Base-by-base conservation (phyloP, 1,284 basidiomycete genomes). In the Gymnopus androsaceus region DNA sequence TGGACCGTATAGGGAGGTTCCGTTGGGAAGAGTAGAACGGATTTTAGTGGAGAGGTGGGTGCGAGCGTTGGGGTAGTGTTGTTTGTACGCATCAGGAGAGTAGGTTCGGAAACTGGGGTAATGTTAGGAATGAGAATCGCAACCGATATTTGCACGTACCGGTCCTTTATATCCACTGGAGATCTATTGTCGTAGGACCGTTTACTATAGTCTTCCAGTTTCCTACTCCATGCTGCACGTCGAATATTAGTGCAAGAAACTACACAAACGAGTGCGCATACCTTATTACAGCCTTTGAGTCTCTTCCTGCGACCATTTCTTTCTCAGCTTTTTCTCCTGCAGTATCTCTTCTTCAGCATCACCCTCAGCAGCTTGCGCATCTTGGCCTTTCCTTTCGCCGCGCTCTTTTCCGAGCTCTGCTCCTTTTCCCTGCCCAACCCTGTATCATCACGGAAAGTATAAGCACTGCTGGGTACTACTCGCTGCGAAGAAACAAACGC, bases 161-260 rank as follows among this genome's bases (percentile, higher is more conserved):
- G 79, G 76, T 95, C 92, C 74, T 95, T 95, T 67, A 95, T 84
- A 75, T 95, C 92, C 15, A 94, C 92, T 1, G 92, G 90, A 3
- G 92, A 89, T 55, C 92, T 83, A 64, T 84, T 85, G 68, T 88
- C 86, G 76, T 79, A 14, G 88, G 80, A 72, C 92, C 90, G 61
- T 88, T 88, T 51, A 94, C 80, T 63, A 95, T 95, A 41, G 89
- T 85, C 68, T 94, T 94, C 92, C 92, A 95, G 72, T 94, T 94
- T 49, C 92, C 92, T 46, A 95, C 91, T 44, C 92, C 92, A 72
- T 89, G 89, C 89, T 91, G 41, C 61, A 57, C 45, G 42, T 58
- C n/a, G n/a, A 55, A 54, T 33, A 23, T 28, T n/a, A 40, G 31
- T 47, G 3, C 27, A 1, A 31, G 5, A n/a, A 27, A 47, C 50